Conservation (phyloP, 2,329 filamentous ascomycete genomes). For the Epichloe sp. region DNA sequence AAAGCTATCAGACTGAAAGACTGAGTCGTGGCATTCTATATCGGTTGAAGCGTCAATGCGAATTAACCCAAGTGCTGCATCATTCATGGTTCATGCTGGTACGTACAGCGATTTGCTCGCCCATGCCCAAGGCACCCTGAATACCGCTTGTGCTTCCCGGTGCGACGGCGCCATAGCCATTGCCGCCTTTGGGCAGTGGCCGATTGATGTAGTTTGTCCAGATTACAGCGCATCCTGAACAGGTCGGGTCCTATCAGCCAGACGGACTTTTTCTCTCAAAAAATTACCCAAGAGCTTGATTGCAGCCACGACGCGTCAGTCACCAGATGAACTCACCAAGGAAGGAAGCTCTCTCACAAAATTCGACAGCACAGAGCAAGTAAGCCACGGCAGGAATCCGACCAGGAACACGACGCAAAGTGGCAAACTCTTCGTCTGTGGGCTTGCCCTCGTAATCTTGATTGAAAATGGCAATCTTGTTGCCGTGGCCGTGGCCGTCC, state of each 20-base stretch:
- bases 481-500: not conserved
- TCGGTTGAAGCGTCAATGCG: no score
- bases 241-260: not conserved
- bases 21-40: conserved; percentile 19
- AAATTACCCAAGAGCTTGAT: no score
- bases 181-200: conserved; percentile 37
- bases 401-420: conserved; percentile 39
- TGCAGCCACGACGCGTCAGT: no score
- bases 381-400: conserved; percentile 39
- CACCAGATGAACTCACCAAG: conserved; percentile 29
- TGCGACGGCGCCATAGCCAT: conserved; percentile 31
- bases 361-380: conserved; percentile 44
- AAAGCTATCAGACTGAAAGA: conserved; percentile 46
- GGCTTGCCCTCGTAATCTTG: conserved; percentile 27
- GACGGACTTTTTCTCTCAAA: no score
- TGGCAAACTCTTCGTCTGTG: conserved; percentile 39
- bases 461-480: conserved; percentile 8
- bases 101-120: conserved; percentile 17
- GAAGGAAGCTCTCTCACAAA: conserved; percentile 48
- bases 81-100: no score
- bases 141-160: conserved; percentile 26
- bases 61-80: no score
- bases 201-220: conserved; percentile 48
- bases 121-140: conserved; percentile 45
- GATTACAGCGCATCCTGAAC: conserved; percentile 10